Base-by-base conservation (phyloP, 352 stramenopile genomes). In the Phytophthora foliorum region DNA sequence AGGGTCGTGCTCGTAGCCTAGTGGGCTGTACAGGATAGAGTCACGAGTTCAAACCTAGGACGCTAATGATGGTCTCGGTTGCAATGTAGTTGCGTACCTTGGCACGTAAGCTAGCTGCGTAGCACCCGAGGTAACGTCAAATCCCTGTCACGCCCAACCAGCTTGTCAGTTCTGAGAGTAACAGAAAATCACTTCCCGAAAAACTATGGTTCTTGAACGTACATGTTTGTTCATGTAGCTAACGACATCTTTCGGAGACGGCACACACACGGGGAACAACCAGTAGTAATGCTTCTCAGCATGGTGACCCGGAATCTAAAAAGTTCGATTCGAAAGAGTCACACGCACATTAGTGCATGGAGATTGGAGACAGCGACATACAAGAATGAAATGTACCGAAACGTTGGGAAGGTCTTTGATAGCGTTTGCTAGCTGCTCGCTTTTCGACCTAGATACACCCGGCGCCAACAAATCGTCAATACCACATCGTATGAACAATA, bases 281-380 rank as follows among this genome's bases (percentile, higher is more conserved):
- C 88, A 96, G 58, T 90, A 96, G 61, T 85, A 91, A 74, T 96
- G 88, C 25, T 86, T 84, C 4, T 77, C 57, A 21, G 88, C 85
- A 27, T 74, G 29, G 9, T 74, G 58, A 3, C 86, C 88, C 38
- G 88, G 88, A 32, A 95, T 82, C 81, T 92, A 61, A 16, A 67
- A 6, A 11, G n/a, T 17, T 14, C 6, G 19, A 42, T 19, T 42
- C 19, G n/a, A 46, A 25, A 46, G 5, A 22, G 39, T 14, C 17
- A 24, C 39, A 11, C n/a, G 9, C 4, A 46, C 39, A 21, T 46
- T 46, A 46, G 39, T 13, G 14, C 10, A 24, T 24, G 14, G 17
- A 11, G 9, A 4, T 13, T 14, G 25, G 10, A 46, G 9, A 5
- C 17, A 14, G 3, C 4, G 39, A 6, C n/a, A 24, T 49, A 32